phyloP scores from a whole-genome alignment of 306 rosid species.

The Inga laurina region DNA sequence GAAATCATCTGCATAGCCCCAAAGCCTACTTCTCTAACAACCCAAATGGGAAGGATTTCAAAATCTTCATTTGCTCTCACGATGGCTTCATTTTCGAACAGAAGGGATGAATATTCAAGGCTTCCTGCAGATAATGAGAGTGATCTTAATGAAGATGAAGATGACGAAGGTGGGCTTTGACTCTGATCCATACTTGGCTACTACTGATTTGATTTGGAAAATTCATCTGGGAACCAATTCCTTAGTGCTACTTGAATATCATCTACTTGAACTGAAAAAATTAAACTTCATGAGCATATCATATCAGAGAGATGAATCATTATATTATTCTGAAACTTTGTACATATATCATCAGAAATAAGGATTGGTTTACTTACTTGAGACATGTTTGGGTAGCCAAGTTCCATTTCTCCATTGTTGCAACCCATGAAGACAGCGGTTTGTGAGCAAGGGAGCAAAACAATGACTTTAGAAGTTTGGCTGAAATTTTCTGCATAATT shows the following conservation, averaged over 20 bases:
- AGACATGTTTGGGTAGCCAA: constrained; percentile 69
- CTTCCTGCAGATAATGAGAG: too few species aligned
- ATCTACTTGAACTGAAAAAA: neutral
- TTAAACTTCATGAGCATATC: neutral
- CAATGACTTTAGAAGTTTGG: neutral
- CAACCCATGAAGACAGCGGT: constrained; percentile 78
- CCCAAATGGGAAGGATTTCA: too few species aligned
- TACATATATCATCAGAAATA: too few species aligned
- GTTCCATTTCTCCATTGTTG: constrained; percentile 84
- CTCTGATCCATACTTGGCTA: constrained; percentile 44
- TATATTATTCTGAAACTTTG: too few species aligned
- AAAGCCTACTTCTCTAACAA: too few species aligned
- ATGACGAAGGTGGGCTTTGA: constrained; percentile 56
- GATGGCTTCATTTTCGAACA: too few species aligned
- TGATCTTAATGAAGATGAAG: constrained; percentile 35
- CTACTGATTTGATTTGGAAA: constrained; percentile 26
- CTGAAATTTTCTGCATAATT: constrained; percentile 8
- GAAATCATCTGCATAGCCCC: too few species aligned
- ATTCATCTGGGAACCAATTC: constrained; percentile 55
- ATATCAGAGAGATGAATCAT: too few species aligned
- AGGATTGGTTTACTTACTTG: constrained; percentile 48
- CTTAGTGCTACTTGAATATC: constrained; percentile 41
- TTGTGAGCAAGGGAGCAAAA: neutral
- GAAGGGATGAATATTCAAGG: too few species aligned
- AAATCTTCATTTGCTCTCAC: too few species aligned